Percentiles rank a stretch among this genome's conserved stretches.
These are phyloP conservation scores for Cicer chorassanicum DNA, from an alignment of 306 rosid genomes.

Conservation along the genomic window DNA sequence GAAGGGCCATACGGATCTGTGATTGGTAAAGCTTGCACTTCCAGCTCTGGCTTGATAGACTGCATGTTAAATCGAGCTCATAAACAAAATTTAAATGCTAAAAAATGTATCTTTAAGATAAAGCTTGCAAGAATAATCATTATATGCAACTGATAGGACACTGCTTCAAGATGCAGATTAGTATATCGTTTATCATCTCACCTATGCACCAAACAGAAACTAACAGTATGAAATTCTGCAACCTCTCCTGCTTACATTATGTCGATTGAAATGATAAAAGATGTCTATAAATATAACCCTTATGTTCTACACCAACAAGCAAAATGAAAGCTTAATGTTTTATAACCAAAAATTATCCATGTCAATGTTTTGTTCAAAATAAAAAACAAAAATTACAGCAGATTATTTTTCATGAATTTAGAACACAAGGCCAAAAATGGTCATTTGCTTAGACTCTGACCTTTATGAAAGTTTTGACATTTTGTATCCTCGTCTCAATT, in stretches of 20 bases:
- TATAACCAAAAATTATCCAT: conserved; percentile 7
- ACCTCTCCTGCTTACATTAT: conserved; percentile 8
- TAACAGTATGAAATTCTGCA: conserved; percentile 27
- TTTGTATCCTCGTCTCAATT: conserved; percentile 68
- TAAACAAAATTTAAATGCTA: conserved; percentile 6
- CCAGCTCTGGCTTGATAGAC: conserved; percentile 85
- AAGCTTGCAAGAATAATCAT: conserved; percentile 20
- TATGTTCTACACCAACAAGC: conserved; percentile 36
- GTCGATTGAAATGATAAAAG: conserved; percentile 16
- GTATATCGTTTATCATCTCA: not conserved
- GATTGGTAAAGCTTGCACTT: conserved; percentile 79
- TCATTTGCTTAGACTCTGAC: conserved; percentile 48
- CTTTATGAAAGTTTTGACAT: conserved; percentile 77
- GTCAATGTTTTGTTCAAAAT: not conserved
- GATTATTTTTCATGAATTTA: not conserved
- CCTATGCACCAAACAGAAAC: conserved; percentile 29
- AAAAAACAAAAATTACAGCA: not conserved
- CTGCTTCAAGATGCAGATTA: conserved; percentile 28
- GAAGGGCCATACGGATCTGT: conserved; percentile 96
- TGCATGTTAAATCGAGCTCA: conserved; percentile 44
- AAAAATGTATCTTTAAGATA: not conserved
- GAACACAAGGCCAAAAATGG: not conserved
- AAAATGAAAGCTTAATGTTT: conserved; percentile 23
- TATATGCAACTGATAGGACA: conserved; percentile 2
- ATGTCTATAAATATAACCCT: conserved; percentile 14